Base-by-base conservation (phyloP, 2,329 filamentous ascomycete species). In the Fusarium nurragi region DNA sequence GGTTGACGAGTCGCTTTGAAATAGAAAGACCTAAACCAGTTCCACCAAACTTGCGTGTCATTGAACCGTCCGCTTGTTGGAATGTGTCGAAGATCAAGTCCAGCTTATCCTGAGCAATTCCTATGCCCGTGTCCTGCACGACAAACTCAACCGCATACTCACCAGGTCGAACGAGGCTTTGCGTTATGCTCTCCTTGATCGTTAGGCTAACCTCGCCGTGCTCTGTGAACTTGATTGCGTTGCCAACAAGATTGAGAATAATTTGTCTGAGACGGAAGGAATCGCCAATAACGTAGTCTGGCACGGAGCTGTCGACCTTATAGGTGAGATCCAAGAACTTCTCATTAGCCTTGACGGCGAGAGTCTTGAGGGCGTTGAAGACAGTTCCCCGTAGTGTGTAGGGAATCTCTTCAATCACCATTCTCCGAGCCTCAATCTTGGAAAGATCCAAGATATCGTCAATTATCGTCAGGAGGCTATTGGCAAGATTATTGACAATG, bases 211-310 rank as follows among this genome's bases (percentile, higher is more conserved):
- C 95, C 77, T 97, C 93, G 62, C 95, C 95, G 72, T 96, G 90
- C 77, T 98, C 94, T 4, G 95, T 98, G 77, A 99, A 99, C 76
- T 99, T 99, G 83, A 99, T 97, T 53, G 95, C 94, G 73, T 99
- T 99, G 74, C 95, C 95, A 51, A 98, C 94, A 54, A 99, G 83
- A 78, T 99, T 99, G 55, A 98, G 86, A 64, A 98, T 97, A 71
- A 99, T 97, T 79, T 99, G 95, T 64, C 94, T 89, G 54, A 98
- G 82, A 78, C 95, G 90, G 90, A 97, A 98, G 2, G 94, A 96
- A 76, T 99, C 95, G 62, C 95, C 95, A 64, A 97, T 90, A 37
- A 98, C 93, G 76, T 97, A 94, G 76, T 98, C 94, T 5, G 94
- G 94, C 38, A 98, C 93, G 5, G 92, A 92, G 76, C 90, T 94